Evolutionary conservation across 2,329 filamentous ascomycete species (phyloP).

Genomic region (Microsporum canis): DNA sequence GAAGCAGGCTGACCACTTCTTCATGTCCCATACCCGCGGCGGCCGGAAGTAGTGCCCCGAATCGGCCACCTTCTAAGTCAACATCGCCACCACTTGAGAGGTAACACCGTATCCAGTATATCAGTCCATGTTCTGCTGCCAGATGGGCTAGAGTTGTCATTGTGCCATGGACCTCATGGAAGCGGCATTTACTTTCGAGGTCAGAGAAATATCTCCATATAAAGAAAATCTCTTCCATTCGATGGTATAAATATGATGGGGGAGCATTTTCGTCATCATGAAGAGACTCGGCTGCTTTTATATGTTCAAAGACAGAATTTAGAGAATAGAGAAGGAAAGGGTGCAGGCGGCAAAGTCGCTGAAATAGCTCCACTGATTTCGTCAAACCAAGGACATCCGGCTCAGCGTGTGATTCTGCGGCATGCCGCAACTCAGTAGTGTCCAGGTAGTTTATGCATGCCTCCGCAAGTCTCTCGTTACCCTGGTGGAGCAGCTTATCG

Average conservation of each 20-base stretch:
- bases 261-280: neutral
- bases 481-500: neutral
- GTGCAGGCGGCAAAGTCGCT: neutral
- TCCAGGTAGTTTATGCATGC: neutral
- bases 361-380: neutral
- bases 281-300: neutral
- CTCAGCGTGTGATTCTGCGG: neutral
- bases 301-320: neutral
- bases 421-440: neutral
- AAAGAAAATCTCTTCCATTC: neutral
- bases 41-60: neutral
- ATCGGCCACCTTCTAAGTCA: neutral
- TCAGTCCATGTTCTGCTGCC: neutral
- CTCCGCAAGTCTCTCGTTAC: neutral
- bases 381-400: neutral
- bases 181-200: neutral
- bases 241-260: neutral
- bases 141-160: neutral
- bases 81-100: neutral
- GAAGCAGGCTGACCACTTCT: neutral
- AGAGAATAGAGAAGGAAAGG: neutral
- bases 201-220: neutral
- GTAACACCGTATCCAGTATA: neutral
- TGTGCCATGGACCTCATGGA: neutral
- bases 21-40: slow-evolving; percentile 2